phyloP scores from a whole-genome alignment of 108 stramenopile species.

The Discostella pseudostelligera region DNA sequence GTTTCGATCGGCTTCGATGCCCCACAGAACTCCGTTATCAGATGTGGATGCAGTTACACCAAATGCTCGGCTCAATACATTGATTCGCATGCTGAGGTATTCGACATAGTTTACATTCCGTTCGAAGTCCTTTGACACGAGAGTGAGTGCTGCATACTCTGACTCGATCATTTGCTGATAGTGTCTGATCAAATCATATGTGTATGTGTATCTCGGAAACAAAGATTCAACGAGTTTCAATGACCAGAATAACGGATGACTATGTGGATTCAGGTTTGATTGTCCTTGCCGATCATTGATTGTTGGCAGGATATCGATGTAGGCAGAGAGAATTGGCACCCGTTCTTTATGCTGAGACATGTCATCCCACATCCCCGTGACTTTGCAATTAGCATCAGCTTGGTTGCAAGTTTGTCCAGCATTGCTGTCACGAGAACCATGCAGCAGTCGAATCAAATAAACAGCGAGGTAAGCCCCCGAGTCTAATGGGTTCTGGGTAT shows the following conservation, averaged over 20 bases:
- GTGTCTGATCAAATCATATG: constrained; percentile 44
- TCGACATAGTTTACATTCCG: constrained; percentile 44
- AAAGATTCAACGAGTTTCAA: constrained; percentile 34
- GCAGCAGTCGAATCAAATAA: constrained; percentile 45
- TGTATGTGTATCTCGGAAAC: constrained; percentile 43
- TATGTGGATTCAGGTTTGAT: constrained; percentile 17
- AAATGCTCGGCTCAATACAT: constrained; percentile 76
- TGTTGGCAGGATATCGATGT: constrained; percentile 52
- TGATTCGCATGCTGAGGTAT: constrained; percentile 62
- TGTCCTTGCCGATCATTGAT: constrained; percentile 40
- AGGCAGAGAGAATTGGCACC: constrained; percentile 20
- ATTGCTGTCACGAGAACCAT: constrained; percentile 8
- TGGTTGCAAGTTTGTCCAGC: constrained; percentile 13
- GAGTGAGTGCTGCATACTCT: constrained; percentile 64
- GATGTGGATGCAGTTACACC: constrained; percentile 45
- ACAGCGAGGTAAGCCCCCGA: constrained; percentile 73
- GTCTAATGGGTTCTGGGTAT: constrained; percentile 57
- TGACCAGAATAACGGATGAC: constrained; percentile 57
- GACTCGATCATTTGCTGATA: constrained; percentile 62
- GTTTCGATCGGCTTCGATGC: constrained; percentile 16
- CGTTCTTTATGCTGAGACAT: constrained; percentile 18
- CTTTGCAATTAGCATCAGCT: constrained; percentile 7
- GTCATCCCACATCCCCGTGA: constrained; percentile 15
- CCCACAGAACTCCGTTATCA: constrained; percentile 38
- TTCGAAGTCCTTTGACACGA: constrained; percentile 47